Evolutionary conservation across 805 yeast genomes (phyloP).

Genomic region (Metschnikowia chrysomelidarum): DNA sequence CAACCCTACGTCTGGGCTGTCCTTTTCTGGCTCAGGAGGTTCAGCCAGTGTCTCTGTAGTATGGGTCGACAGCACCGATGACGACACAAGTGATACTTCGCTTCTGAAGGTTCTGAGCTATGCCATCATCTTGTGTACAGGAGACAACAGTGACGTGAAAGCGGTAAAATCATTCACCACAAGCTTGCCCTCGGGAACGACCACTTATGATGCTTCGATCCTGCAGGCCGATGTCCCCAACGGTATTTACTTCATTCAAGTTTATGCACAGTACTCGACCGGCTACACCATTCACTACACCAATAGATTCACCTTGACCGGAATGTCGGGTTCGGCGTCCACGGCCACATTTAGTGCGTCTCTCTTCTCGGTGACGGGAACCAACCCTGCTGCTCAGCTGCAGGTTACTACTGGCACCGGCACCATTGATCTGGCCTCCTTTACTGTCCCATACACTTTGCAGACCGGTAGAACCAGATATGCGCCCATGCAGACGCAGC

Average conservation of each 20-base stretch:
- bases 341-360: constrained; percentile 37
- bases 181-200: constrained; percentile 16
- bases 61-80: constrained; percentile 59
- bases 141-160: constrained; percentile 50
- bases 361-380: constrained; percentile 37
- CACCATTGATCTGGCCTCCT: constrained; percentile 43
- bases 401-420: constrained; percentile 25
- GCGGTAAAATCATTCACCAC: constrained; percentile 34
- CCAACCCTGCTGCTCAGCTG: constrained; percentile 40
- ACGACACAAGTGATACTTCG: constrained; percentile 39
- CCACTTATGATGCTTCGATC: constrained; percentile 42
- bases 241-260: constrained; percentile 75
- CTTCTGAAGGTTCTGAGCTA: constrained; percentile 43
- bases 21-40: constrained; percentile 41
- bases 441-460: constrained; percentile 64
- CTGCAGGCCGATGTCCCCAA: constrained; percentile 46
- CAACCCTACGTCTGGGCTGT: constrained; percentile 39
- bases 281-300: constrained; percentile 65
- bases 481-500: constrained; percentile 95
- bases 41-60: constrained; percentile 28
- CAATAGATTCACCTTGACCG: constrained; percentile 59
- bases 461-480: constrained; percentile 79
- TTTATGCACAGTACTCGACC: constrained; percentile 46
- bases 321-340: constrained; percentile 68
- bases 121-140: constrained; percentile 65